These are phyloP conservation scores for Eucalyptus brandiana DNA, from an alignment of 345 rosid genomes.

Conservation along the genomic window DNA sequence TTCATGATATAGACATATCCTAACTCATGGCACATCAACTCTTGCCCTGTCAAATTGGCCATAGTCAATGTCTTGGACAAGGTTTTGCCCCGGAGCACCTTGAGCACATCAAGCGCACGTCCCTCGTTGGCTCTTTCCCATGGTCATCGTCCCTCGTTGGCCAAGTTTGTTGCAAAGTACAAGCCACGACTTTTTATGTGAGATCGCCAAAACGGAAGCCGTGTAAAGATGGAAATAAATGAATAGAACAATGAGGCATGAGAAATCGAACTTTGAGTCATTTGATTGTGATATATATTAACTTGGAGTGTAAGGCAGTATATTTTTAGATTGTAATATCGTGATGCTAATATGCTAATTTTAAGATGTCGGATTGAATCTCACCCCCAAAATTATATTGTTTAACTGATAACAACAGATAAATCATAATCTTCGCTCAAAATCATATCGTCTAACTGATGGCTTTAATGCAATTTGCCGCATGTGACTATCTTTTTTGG, in stretches of 20 bases:
- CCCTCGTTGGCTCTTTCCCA: neutral
- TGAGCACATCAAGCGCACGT: too few species aligned
- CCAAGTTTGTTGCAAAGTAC: neutral
- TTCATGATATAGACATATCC: neutral
- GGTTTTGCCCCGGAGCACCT: neutral
- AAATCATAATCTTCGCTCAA: neutral
- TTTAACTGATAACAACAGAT: too few species aligned
- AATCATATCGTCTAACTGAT: neutral
- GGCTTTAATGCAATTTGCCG: neutral
- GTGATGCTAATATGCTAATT: too few species aligned
- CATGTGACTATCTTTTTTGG: neutral
- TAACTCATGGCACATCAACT: neutral
- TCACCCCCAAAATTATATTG: too few species aligned
- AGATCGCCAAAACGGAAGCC: rapidly evolving
- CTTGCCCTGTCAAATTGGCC: neutral
- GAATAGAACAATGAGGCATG: neutral
- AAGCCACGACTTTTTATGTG: neutral
- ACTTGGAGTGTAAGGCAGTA: neutral
- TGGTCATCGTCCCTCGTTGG: too few species aligned
- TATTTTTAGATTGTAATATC: too few species aligned
- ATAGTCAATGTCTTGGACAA: neutral
- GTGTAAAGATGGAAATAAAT: too few species aligned
- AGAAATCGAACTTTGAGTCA: neutral
- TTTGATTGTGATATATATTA: too few species aligned
- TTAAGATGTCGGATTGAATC: too few species aligned